Evolutionary conservation across 2,329 filamentous ascomycete genomes (phyloP), one percentile per base, ranked within the genome.

Genomic region (Aspergillus sojae): DNA sequence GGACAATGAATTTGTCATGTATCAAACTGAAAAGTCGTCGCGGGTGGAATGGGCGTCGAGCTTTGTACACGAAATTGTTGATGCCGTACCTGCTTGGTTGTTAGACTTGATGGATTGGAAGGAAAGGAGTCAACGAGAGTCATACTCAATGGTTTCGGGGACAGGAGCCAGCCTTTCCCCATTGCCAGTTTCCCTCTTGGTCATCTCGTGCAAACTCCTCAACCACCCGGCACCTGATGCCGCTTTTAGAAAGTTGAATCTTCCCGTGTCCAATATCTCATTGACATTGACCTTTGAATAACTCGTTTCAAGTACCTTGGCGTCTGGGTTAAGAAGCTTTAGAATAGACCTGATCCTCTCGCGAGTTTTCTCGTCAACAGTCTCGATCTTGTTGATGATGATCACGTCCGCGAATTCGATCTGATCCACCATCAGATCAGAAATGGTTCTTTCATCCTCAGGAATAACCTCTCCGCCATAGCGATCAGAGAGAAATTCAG

Each of bases 351-450:
- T 73, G 60, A 91, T 82, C 3, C 84, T 79, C 5, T 75, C 70
- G 21, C 82, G 79, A 0, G 80, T 83, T 23, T 71, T 77, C 5
- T 77, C 73, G 46, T 81, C 75, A 16, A 91, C 86, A 64, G 87
- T 85, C 64, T 91, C 89, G 6, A 85, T 80, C 75, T 92, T 92
- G 77, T 92, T 92, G 23, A 92, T 77, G 4, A 92, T 82, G 16
- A 92, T 83, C 7, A 92, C 89, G 67, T 92, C 89, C 0, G 90
- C 89, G 68, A 93, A 93, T 75, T 93, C 90, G 63, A 92, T 90
- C 70, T 92, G 90, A 68, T 92, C 90, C 0, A 91, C 89, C 84
- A 92, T 90, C 0, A 93, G 82, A 67, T 92, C 89, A 0, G 89
- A 91, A 2, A 93, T 89, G 0, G 89, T 92, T 0, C 90, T 81